These are phyloP conservation scores for Rhizomucor pusillus DNA, from an alignment of 371 early-diverging fungal genomes.

Conservation along the genomic window DNA sequence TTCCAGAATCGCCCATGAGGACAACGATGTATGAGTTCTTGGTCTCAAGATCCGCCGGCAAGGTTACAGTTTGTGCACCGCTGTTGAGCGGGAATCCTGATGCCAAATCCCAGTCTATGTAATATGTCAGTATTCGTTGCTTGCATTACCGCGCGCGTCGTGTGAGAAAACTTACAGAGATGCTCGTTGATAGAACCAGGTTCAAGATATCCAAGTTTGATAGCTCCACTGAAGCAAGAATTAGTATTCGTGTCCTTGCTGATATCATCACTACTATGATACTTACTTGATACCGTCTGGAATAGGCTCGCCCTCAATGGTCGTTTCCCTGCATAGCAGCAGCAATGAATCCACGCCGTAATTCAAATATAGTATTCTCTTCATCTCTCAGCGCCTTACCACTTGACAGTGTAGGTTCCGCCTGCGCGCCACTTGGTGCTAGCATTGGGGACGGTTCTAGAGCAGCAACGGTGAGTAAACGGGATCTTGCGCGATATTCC, in stretches of 20 bases:
- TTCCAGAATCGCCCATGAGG: slow-evolving; percentile 44
- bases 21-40: slow-evolving; percentile 32
- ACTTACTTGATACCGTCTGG: slow-evolving; percentile 14
- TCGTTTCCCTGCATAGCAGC: slow-evolving; percentile 5
- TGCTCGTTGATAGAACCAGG: slow-evolving; percentile 26
- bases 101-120: slow-evolving; percentile 23
- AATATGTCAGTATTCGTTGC: background rate
- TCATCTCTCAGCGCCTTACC: slow-evolving; percentile 7
- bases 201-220: slow-evolving; percentile 35
- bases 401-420: slow-evolving; percentile 13
- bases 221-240: slow-evolving; percentile 12
- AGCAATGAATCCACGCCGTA: too few species aligned
- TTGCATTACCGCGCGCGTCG: background rate
- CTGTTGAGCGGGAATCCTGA: slow-evolving; percentile 22
- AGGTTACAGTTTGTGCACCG: slow-evolving; percentile 22
- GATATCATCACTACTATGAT: background rate
- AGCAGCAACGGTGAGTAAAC: too few species aligned
- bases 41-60: slow-evolving; percentile 29
- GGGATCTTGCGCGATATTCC: too few species aligned
- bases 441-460: slow-evolving; percentile 7
- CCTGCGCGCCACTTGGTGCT: slow-evolving; percentile 21
- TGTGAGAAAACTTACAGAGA: slow-evolving; percentile 14
- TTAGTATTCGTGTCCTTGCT: too few species aligned
- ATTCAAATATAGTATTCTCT: background rate
- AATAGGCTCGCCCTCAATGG: slow-evolving; percentile 8